Conservation (phyloP, 73 alveolate genomes). For the Paramecium sexaurelia region DNA sequence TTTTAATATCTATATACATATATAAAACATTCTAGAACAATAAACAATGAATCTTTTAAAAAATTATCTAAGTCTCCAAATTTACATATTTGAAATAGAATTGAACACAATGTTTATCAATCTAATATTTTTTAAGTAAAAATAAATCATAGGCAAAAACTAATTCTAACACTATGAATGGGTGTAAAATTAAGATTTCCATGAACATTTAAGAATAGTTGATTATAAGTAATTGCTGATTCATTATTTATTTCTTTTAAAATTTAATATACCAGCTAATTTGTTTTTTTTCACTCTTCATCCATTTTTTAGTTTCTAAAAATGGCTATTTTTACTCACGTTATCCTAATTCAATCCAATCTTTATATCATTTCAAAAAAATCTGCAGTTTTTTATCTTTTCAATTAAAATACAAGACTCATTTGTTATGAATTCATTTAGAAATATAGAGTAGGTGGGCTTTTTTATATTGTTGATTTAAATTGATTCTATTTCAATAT, state of each 20-base stretch:
- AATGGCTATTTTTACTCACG: constrained; percentile 30
- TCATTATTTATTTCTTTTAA: constrained; percentile 56
- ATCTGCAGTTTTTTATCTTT: constrained; percentile 64
- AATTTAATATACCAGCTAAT: constrained; percentile 45
- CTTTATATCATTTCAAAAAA: constrained; percentile 57
- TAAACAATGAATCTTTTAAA: too few species aligned
- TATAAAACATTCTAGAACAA: too few species aligned
- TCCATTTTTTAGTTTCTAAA: constrained; percentile 37
- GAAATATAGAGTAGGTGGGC: constrained; percentile 22
- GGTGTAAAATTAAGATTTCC: not conserved
- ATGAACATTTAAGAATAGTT: not conserved
- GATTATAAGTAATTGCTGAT: constrained; percentile 59
- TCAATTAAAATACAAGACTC: not conserved
- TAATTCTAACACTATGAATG: not conserved
- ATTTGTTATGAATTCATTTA: constrained; percentile 39
- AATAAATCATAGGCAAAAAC: too few species aligned
- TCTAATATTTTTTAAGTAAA: too few species aligned
- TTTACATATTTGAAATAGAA: too few species aligned
- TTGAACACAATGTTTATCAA: too few species aligned
- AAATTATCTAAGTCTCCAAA: too few species aligned
- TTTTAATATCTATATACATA: not conserved
- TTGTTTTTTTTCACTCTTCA: constrained; percentile 43
- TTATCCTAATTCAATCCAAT: constrained; percentile 60
- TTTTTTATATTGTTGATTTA: constrained; percentile 6
- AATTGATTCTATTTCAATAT: constrained; percentile 31